Conservation (phyloP, 495 filamentous ascomycete genomes). For the Xylaria curta region DNA sequence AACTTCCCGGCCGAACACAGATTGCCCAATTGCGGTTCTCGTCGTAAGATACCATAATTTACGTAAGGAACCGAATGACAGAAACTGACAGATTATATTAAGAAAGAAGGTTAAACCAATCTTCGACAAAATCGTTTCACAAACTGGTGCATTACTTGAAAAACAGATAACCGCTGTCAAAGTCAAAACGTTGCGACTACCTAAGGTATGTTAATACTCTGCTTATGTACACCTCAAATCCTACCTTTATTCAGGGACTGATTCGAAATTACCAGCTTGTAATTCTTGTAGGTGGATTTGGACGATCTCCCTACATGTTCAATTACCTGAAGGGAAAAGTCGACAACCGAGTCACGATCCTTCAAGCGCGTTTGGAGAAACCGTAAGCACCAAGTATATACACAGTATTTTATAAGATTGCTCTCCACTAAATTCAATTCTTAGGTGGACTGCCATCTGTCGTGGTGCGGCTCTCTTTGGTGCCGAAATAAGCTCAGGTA, state of each 20-base stretch:
- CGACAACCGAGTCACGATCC: not conserved
- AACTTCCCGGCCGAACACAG: not conserved
- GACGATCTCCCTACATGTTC: constrained; percentile 8
- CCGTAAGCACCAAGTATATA: not conserved
- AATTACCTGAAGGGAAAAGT: not conserved
- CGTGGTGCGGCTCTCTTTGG: constrained; percentile 13
- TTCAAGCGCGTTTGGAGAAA: not conserved
- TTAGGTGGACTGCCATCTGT: constrained; percentile 16
- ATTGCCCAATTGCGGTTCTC: not conserved
- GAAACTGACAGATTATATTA: not conserved
- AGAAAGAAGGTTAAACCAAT: not conserved
- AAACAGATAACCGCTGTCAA: constrained; percentile 7
- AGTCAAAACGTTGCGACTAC: not conserved
- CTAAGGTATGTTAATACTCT: not conserved
- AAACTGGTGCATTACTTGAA: not conserved
- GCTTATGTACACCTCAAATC: not conserved
- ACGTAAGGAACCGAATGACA: not conserved
- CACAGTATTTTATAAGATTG: too few relatives aligned
- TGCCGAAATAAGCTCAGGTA: not conserved
- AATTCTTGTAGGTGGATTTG: constrained; percentile 18
- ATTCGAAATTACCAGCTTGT: not conserved
- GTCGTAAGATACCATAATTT: not conserved
- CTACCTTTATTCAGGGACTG: not conserved
- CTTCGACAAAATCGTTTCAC: constrained; percentile 10
- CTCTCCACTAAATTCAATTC: not conserved